Base-by-base conservation (phyloP, 805 yeast genomes). In the Saccharomycopsis microspora region DNA sequence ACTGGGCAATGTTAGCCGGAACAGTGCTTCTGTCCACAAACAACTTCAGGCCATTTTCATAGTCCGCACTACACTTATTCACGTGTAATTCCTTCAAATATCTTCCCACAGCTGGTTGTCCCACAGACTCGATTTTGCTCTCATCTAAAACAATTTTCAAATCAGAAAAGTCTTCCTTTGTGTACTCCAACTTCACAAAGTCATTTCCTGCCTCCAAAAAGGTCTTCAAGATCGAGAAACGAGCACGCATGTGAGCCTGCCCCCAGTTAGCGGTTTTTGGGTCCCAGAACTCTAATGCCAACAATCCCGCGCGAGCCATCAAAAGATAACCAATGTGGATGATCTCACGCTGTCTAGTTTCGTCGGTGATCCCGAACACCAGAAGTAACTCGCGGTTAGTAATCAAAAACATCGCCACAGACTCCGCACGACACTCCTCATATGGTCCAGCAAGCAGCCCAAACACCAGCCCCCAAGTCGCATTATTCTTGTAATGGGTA, bases 401-500 rank as follows among this genome's bases (percentile, higher is more conserved):
- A 56, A 82, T 75, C 55, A 87, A 72, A 61, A 75, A 84, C 76
- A 87, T 75, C 4, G 95, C 95, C 42, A 87, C 94, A 50, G 82
- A 76, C 62, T 87, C 96, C 30, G 96, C 96, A 57, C 96, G 77
- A 62, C 96, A 87, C 64, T 87, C 96, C 64, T 87, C 96, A 60
- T 82, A 86, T 1, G 94, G 80, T 31, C 95, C 95, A 5, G 96
- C 84, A 52, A 81, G 63, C 3, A 82, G 70, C 39, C 55, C 55
- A 62, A 87, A 87, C 46, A 82, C 68, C 3, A 90, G 80, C 3
- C 95, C 90, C 96, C 96, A 87, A 3, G 95, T 87, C 61, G 87
- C 87, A 45, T 88, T 89, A 49, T 79, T 75, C 55, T 77, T 78
- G 65, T 87, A 87, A 65, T 70, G 84, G 2, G 93, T 78, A 3